Percentiles rank a stretch among this genome's conserved stretches.
Conservation (phyloP, 2,329 filamentous ascomycete species). For the Claviceps purpurea region DNA sequence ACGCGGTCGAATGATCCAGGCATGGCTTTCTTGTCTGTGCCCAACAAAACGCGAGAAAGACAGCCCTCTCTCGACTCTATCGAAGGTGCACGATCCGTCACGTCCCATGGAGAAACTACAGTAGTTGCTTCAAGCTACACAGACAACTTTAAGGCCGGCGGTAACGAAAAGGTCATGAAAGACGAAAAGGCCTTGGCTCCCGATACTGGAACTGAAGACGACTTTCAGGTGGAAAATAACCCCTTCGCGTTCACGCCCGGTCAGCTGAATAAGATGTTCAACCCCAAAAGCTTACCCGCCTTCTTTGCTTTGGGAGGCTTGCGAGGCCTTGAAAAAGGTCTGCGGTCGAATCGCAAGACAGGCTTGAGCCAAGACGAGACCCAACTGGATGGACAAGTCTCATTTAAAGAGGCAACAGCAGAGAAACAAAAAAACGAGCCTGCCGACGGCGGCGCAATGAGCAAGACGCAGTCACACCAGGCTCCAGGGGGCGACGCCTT, state of each 20-base stretch:
- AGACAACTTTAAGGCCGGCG: constrained; percentile 26
- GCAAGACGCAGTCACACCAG: constrained; percentile 3
- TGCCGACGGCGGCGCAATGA: constrained; percentile 5
- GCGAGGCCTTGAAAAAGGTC: constrained; percentile 62
- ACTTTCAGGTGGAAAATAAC: constrained; percentile 66
- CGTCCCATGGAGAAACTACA: constrained; percentile 50
- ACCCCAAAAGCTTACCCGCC: constrained; percentile 74
- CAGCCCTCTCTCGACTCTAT: constrained; percentile 60
- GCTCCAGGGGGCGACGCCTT: constrained; percentile 26
- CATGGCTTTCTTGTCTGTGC: constrained; percentile 51
- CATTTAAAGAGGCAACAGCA: constrained; percentile 56
- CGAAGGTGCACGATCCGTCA: constrained; percentile 44
- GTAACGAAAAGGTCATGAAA: constrained; percentile 44
- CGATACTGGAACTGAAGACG: constrained; percentile 60
- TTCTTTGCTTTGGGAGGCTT: constrained; percentile 73
- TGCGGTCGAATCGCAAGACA: constrained; percentile 56
- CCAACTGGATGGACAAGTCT: constrained; percentile 47
- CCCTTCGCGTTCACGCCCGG: constrained; percentile 78
- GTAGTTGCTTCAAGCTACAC: constrained; percentile 33
- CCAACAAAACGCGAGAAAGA: constrained; percentile 42
- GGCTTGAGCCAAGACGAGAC: constrained; percentile 70
- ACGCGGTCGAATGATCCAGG: constrained; percentile 31
- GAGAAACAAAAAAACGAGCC: constrained; percentile 20
- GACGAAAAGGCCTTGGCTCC: constrained; percentile 59
- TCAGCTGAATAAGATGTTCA: constrained; percentile 74